phyloP scores from a whole-genome alignment of 2,329 filamentous ascomycete genomes.

The Aspergillus brunneoviolaceus region DNA sequence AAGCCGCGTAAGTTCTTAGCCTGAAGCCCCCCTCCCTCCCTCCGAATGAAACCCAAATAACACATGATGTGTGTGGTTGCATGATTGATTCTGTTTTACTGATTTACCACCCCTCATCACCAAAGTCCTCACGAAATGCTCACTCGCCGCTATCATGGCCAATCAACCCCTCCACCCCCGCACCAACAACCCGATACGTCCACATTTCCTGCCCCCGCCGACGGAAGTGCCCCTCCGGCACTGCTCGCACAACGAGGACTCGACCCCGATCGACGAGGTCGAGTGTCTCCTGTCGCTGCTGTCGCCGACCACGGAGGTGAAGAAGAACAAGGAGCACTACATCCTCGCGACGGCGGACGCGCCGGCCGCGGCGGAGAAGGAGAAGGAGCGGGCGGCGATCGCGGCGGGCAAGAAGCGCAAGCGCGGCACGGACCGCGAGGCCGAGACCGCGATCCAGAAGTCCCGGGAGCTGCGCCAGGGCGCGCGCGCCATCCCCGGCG shows the following conservation, averaged over 20 bases:
- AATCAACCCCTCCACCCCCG: constrained; percentile 39
- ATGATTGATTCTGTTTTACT: background rate
- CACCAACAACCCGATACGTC: constrained; percentile 41
- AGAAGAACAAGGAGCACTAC: constrained; percentile 51
- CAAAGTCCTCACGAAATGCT: constrained; percentile 73
- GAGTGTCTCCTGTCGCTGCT: constrained; percentile 48
- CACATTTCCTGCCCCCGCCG: constrained; percentile 46
- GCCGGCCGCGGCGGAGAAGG: constrained; percentile 25
- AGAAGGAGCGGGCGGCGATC: constrained; percentile 17
- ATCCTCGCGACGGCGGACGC: constrained; percentile 48
- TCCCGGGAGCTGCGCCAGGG: constrained; percentile 36
- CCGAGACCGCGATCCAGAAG: constrained; percentile 32
- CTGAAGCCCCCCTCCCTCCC: background rate
- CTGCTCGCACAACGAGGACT: constrained; percentile 47
- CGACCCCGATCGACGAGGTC: constrained; percentile 44
- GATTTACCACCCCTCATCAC: constrained; percentile 22
- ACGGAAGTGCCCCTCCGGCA: constrained; percentile 47
- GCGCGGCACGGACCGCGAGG: constrained; percentile 33
- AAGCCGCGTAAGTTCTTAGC: constrained; percentile 65
- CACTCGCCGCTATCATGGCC: constrained; percentile 46
- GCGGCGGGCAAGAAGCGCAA: constrained; percentile 33
- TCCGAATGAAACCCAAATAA: background rate
- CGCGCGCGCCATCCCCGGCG: constrained; percentile 47
- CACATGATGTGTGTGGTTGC: background rate
- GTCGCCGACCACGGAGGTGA: constrained; percentile 37